Percentiles rank a stretch among this genome's conserved stretches.
Conservation (phyloP, 2,329 filamentous ascomycete genomes). For the Nemania sp. region DNA sequence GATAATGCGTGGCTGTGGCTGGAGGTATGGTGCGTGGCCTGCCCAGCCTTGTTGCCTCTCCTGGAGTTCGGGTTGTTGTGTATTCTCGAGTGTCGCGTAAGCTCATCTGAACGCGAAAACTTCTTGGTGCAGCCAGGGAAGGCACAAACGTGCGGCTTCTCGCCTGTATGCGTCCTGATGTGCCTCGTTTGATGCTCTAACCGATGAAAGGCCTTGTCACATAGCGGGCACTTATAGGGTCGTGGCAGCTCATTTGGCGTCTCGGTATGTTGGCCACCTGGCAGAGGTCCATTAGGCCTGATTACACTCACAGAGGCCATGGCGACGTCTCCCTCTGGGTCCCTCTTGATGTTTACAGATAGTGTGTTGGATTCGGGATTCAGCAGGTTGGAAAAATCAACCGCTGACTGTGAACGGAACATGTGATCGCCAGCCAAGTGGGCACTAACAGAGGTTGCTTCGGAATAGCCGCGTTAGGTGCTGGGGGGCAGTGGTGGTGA, state of each 20-base stretch:
- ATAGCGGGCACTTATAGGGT: slow-evolving; percentile 97
- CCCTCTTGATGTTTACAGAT: slow-evolving; percentile 39
- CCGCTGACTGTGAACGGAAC: slow-evolving; percentile 74
- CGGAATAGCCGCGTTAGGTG: not conserved
- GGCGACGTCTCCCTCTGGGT: slow-evolving; percentile 47
- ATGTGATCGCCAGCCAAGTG: slow-evolving; percentile 62
- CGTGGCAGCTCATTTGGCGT: slow-evolving; percentile 76
- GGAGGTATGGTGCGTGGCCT: slow-evolving; percentile 50
- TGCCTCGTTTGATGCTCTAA: slow-evolving; percentile 91
- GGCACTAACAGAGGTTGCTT: slow-evolving; percentile 29
- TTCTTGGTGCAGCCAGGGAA: slow-evolving; percentile 96
- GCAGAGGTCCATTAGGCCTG: slow-evolving; percentile 66
- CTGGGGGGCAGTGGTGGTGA: not conserved
- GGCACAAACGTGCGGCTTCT: slow-evolving; percentile 96
- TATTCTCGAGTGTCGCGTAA: slow-evolving; percentile 95
- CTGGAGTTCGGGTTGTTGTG: slow-evolving; percentile 99
- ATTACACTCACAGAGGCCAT: slow-evolving; percentile 62
- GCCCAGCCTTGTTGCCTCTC: slow-evolving; percentile 79
- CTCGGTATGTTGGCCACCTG: slow-evolving; percentile 66
- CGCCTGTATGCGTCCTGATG: slow-evolving; percentile 95
- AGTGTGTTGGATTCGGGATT: slow-evolving; percentile 58
- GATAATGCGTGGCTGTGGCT: slow-evolving; percentile 53
- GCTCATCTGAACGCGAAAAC: slow-evolving; percentile 93
- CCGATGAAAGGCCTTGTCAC: slow-evolving; percentile 98
- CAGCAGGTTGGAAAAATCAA: slow-evolving; percentile 76